Evolutionary conservation across 2,329 filamentous ascomycete species (phyloP), one percentile per base, ranked within the genome.

Genomic region (Periconia sp.): DNA sequence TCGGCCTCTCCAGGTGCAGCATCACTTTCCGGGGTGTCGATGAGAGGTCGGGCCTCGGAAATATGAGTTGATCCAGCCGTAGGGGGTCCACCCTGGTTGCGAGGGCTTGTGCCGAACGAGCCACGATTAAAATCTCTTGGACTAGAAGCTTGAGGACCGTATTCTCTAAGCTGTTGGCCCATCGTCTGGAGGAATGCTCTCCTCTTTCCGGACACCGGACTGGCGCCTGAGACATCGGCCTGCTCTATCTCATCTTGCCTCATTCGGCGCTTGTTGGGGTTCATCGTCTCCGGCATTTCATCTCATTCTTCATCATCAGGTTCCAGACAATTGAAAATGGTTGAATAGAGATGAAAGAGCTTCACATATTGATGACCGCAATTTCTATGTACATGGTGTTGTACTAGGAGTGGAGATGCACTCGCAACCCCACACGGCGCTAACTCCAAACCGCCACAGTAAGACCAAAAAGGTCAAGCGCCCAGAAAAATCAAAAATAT

Each of bases 111-210:
- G 27, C 53, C 53, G 23, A 66, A 64, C 5, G 59, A 60, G 40
- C 41, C 54, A 17, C 63, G 54, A 40, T 41, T 55, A 11, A 58
- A 54, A 44, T 64, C 55, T 35, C 60, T 57, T 27, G 63, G 62
- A 41, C 62, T 66, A 45, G 58, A 59, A 27, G 59, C 61, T 23
- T 65, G 57, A 2, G 47, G 58, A 9, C 63, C 62, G 45, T 65
- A 64, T 33, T 66, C 63, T 10, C 63, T 59, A 19, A 66, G 58
- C 45, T 66, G 62, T 18, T 62, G 63, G 31, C 62, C 61, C 63
- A 66, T 66, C 14, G 63, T 66, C 37, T 62, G 62, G 2, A 66
- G 55, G 41, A 63, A 66, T 5, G 61, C 61, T 35, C 62, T 58
- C 10, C 63, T 53, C 45, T 65, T 65, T 35, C 55, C 57, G 1